Conservation (phyloP, 1,284 basidiomycete genomes). For the Ceratobasidium sp. region DNA sequence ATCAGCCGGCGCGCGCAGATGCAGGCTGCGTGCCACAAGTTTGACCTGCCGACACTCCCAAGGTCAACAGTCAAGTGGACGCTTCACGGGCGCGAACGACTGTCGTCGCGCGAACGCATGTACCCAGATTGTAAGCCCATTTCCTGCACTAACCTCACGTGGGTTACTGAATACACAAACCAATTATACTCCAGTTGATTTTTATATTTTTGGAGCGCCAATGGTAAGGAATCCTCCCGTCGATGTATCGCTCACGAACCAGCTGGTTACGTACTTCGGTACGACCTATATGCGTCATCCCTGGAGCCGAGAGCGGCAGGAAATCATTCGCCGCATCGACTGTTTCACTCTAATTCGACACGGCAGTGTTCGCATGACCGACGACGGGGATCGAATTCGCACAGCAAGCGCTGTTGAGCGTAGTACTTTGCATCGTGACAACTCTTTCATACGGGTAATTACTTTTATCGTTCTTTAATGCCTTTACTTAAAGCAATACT, state of each 20-base stretch:
- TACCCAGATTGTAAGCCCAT: conserved; percentile 26
- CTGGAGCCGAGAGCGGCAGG: no score
- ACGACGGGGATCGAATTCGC: conserved; percentile 12
- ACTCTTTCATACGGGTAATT: conserved; percentile 18
- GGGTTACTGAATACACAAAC: no score
- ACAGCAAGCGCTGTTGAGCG: background rate
- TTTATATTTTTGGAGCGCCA: background rate
- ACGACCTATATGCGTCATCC: background rate
- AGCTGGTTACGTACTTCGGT: background rate
- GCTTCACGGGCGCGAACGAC: background rate
- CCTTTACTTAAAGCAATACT: background rate
- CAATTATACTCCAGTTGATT: no score
- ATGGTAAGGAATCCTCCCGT: background rate
- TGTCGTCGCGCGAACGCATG: background rate
- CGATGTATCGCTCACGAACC: background rate
- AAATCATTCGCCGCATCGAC: background rate
- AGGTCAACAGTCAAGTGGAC: background rate
- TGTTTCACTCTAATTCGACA: background rate
- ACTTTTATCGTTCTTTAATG: background rate
- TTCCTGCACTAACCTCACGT: background rate
- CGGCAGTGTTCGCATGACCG: background rate
- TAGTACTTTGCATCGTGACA: background rate
- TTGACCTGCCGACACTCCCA: background rate
- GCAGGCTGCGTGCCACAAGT: background rate
- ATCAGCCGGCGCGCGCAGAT: conserved; percentile 49